Base-by-base conservation (phyloP, 2,329 filamentous ascomycete species). In the Aureobasidium namibiae region DNA sequence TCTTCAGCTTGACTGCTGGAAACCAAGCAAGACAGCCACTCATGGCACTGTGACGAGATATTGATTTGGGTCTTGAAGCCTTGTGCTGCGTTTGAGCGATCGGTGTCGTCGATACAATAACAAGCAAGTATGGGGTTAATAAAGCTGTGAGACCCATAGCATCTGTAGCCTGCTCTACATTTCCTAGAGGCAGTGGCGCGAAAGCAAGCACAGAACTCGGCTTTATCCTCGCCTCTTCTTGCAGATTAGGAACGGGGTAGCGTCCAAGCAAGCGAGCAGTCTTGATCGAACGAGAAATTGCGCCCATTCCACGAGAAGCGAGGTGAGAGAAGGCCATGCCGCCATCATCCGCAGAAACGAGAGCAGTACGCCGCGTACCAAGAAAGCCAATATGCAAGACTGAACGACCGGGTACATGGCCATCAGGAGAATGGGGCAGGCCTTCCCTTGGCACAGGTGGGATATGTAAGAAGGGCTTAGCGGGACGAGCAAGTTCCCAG, bases 241-340 rank as follows among this genome's bases (percentile, higher is more conserved):
- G 76, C n/a, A 80, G 76, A 14, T 83, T 78, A 14, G 84, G 79
- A 63, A 89, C 82, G 0, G 92, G 92, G 74, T 99, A 99, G 54
- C 94, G 84, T 7, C 95, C 94, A 6, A 99, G 76, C 62, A 99
- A 92, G 61, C 95, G 83, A 2, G 89, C 92, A 0, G 90, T 95
- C 74, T 90, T 96, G 48, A 99, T 88, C 0, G 85, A 87, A 60
- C 94, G 83, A 6, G 88, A 91, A 23, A 99, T 81, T 24, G 91
- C 82, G 3, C 94, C 94, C 38, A 95, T 87, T 1, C 94, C 95
- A 66, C 95, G 82, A 10, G 90, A 95, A 10, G 94, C 95, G 10
- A 99, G 81, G 73, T 99, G 95, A 3, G 94, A 96, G 72, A 99
- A 99, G 0, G 94, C 92, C 95, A 99, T 99, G 21, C 95, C 94